Evolutionary conservation across 2,329 filamentous ascomycete genomes (phyloP), one percentile per base, ranked within the genome.

Genomic region (Pyrenochaeta sp.): DNA sequence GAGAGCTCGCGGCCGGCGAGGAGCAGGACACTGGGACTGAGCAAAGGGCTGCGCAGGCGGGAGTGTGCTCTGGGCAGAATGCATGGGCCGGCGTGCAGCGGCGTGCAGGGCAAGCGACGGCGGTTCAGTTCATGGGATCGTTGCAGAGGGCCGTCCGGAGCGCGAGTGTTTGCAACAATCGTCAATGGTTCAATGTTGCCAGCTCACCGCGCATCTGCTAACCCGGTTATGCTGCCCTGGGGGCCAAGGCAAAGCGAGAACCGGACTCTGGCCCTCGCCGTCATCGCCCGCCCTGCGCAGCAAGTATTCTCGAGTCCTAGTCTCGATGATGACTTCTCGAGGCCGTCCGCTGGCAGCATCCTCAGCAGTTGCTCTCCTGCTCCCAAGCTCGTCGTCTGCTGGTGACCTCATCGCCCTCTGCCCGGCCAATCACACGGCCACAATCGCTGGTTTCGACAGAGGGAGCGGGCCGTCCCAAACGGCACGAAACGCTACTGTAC

Each of bases 171-270:
- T n/a, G n/a, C n/a, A n/a, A n/a, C n/a, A n/a, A n/a, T n/a, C n/a
- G n/a, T n/a, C n/a, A n/a, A n/a, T n/a, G n/a, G n/a, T n/a, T n/a
- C n/a, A n/a, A n/a, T n/a, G 26, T n/a, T 37, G 35, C 35, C 35
- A 37, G 24, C 35, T 37, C 47, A 50, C 41, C 43, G 37, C 43
- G 47, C 51, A 45, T 37, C 27, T 43, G 44, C 51, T 53, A 53
- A 39, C 39, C 50, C 50, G 31, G 47, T 39, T 44, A 43, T 40
- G 49, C 23, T 23, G 31, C 24, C 31, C 27, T 43, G 26, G 41
- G 49, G 48, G 48, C 48, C 45, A 45, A 47, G 44, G 44, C 36
- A 42, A 21, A 52, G 41, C 49, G 41, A 47, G 35, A 35, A 17
- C 41, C 40, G 48, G 37, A 42, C 38, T 28, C 35, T 38, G 29